Conservation (phyloP, 495 filamentous ascomycete species). For the Talaromyces proteolyticus region DNA sequence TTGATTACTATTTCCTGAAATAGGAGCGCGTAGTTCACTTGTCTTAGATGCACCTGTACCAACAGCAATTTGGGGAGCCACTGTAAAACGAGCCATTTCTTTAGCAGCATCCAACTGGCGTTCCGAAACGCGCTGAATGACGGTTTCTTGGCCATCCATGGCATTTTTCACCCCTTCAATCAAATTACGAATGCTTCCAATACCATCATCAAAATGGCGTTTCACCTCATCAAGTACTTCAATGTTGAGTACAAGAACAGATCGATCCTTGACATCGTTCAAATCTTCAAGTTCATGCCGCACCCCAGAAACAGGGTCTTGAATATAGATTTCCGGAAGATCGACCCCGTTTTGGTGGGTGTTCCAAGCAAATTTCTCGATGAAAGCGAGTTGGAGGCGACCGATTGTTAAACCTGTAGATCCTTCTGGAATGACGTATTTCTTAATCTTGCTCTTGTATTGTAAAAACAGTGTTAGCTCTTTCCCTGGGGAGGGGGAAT, state of each 20-base stretch:
- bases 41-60: constrained; percentile 18
- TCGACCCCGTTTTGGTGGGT: constrained; percentile 91
- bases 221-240: constrained; percentile 97
- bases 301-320: constrained; percentile 90
- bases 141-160: constrained; percentile 70
- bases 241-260: constrained; percentile 88
- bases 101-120: constrained; percentile 86
- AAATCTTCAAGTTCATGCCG: constrained; percentile 94
- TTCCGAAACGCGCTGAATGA: constrained; percentile 84
- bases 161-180: constrained; percentile 76
- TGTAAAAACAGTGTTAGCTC: constrained; percentile 95
- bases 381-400: constrained; percentile 91
- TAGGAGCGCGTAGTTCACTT: constrained; percentile 12
- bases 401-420: constrained; percentile 77
- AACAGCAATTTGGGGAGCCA: constrained; percentile 48
- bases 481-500: constrained; percentile 73
- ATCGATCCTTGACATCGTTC: constrained; percentile 89
- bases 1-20: constrained; percentile 44
- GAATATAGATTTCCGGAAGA: constrained; percentile 94
- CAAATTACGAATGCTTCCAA: constrained; percentile 71
- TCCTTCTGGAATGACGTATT: constrained; percentile 83
- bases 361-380: constrained; percentile 98
- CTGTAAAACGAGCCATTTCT: constrained; percentile 78
- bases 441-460: constrained; percentile 95
- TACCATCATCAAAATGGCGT: constrained; percentile 86